These are phyloP conservation scores for Apiospora saccharicola DNA, from an alignment of 2,329 filamentous ascomycete species.

Conservation along the genomic window DNA sequence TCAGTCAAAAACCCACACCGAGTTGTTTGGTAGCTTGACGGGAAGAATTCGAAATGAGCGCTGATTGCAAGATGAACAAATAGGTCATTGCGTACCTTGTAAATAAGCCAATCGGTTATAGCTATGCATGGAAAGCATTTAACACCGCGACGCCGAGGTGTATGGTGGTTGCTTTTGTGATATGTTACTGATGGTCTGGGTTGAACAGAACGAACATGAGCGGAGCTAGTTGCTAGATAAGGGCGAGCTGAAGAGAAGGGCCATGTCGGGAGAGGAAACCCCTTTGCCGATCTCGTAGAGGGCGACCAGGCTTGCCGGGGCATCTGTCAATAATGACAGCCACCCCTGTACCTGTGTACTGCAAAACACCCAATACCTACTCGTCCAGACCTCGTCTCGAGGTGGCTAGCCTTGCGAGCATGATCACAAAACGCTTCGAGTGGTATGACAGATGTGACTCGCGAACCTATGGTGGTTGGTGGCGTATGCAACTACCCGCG, in stretches of 20 bases:
- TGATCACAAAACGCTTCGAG: neutral
- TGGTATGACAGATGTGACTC: slow-evolving; percentile 6
- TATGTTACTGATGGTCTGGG: neutral
- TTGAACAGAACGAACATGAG: neutral
- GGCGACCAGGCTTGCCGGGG: neutral
- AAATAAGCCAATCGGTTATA: slow-evolving; percentile 2
- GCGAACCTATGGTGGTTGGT: neutral
- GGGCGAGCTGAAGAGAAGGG: neutral
- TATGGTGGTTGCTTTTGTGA: neutral
- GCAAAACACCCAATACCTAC: neutral
- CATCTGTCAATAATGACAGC: slow-evolving; percentile 7
- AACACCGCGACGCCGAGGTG: neutral
- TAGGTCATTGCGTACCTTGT: slow-evolving; percentile 12
- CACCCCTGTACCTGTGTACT: neutral
- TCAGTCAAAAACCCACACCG: neutral
- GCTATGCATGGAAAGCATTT: neutral
- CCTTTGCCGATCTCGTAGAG: neutral
- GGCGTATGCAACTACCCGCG: slow-evolving; percentile 3
- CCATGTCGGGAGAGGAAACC: neutral
- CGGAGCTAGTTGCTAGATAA: neutral
- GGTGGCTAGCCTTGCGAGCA: neutral
- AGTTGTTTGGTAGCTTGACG: neutral
- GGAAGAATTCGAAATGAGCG: neutral
- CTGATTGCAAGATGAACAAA: neutral
- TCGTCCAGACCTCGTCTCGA: neutral